These are phyloP conservation scores for Capsaspora owczarzaki DNA, from an alignment of 78 protist genomes.

Conservation along the genomic window DNA sequence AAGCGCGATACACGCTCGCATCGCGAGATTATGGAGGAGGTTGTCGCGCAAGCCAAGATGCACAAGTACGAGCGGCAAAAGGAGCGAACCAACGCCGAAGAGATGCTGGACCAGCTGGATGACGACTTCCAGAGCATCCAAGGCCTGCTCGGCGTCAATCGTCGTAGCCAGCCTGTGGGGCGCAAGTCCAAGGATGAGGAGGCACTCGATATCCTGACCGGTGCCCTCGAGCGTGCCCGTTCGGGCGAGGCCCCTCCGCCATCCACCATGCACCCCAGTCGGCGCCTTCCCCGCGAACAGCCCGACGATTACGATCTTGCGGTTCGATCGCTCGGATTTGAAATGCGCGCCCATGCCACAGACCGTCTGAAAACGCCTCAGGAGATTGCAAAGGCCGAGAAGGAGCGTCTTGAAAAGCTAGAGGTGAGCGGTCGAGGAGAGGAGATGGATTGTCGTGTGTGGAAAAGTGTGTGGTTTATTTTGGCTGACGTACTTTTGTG, in stretches of 20 bases:
- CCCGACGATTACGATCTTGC: slow-evolving; percentile 12
- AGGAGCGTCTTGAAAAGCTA: slow-evolving; percentile 13
- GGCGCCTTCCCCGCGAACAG: not conserved
- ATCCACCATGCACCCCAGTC: no score
- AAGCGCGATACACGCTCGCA: not conserved
- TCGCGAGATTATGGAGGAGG: slow-evolving; percentile 31
- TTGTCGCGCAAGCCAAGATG: slow-evolving; percentile 24
- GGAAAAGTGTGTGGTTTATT: not conserved
- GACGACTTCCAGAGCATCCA: slow-evolving; percentile 4
- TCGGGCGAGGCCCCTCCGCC: no score
- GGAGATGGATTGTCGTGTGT: not conserved
- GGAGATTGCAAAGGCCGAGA: slow-evolving; percentile 4
- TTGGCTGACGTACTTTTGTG: not conserved
- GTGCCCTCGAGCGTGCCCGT: no score
- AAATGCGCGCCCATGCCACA: slow-evolving; percentile 10
- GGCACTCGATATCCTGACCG: no score
- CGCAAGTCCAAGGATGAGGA: no score
- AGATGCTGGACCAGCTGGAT: slow-evolving; percentile 4
- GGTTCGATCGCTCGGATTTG: slow-evolving; percentile 2
- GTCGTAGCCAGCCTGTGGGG: no score
- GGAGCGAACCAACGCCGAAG: not conserved
- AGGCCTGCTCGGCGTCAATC: no score
- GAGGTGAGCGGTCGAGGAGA: not conserved
- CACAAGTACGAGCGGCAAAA: slow-evolving; percentile 19
- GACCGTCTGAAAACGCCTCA: slow-evolving; percentile 16